Percentiles rank a stretch among this genome's conserved stretches.
These are phyloP conservation scores for Ormosia emarginata DNA, from an alignment of 306 rosid genomes.

Conservation along the genomic window DNA sequence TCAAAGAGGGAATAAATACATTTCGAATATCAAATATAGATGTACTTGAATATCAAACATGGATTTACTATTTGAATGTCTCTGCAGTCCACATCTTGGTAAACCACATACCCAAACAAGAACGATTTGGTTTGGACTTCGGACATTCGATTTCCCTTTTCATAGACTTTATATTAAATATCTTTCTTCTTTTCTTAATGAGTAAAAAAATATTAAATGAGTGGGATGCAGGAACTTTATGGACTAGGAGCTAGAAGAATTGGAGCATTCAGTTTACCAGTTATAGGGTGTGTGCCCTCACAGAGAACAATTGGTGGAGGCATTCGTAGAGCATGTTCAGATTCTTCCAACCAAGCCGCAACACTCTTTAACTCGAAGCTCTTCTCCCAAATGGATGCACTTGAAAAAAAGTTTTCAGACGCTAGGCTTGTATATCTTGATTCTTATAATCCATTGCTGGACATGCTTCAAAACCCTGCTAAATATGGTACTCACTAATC, in stretches of 20 bases:
- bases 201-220: not conserved
- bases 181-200: not conserved
- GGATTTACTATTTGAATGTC: constrained; percentile 7
- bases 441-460: constrained; percentile 35
- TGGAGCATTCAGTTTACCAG: constrained; percentile 54
- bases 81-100: not conserved
- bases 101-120: not conserved
- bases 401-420: constrained; percentile 33
- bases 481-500: constrained; percentile 41
- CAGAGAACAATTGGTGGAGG: constrained; percentile 66
- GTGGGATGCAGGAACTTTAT: constrained; percentile 49
- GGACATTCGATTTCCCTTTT: not conserved
- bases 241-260: constrained; percentile 70
- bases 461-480: constrained; percentile 48
- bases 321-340: constrained; percentile 34
- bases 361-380: constrained; percentile 68
- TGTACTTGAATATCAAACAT: not conserved
- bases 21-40: not conserved
- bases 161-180: not conserved
- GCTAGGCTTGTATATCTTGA: constrained; percentile 66
- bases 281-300: constrained; percentile 77
- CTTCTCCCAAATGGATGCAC: constrained; percentile 22
- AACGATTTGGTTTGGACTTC: not conserved
- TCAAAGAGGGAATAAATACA: not conserved
- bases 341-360: constrained; percentile 51